Conservation (phyloP, 345 rosid genomes). For the Ceriops zippeliana region DNA sequence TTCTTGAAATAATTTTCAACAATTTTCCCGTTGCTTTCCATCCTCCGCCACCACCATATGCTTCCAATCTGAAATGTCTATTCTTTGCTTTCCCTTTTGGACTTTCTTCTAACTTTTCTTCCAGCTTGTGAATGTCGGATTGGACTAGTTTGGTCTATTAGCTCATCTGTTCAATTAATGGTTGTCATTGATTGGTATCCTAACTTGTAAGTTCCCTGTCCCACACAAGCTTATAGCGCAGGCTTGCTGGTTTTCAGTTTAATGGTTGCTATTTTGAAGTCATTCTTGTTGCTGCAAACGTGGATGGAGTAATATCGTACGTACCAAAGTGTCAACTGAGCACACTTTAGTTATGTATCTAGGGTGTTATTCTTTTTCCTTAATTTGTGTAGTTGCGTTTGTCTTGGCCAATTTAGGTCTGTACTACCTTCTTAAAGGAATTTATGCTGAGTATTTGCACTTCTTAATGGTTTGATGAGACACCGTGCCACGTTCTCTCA, state of each 20-base stretch:
- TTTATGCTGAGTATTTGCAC: constrained; percentile 7
- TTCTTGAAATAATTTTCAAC: not conserved
- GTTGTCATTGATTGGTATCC: not conserved
- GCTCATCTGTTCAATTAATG: constrained; percentile 6
- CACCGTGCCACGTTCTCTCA: constrained; percentile 2
- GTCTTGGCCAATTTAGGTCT: constrained; percentile 9
- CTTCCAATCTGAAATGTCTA: not conserved
- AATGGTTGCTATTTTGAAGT: not conserved
- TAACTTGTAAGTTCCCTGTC: not conserved
- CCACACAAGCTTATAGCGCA: not conserved
- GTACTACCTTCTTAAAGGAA: not conserved
- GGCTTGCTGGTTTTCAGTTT: not conserved
- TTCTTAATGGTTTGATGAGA: constrained; percentile 21
- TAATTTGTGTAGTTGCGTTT: constrained; percentile 13
- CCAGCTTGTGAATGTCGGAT: not conserved
- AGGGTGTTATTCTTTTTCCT: not conserved
- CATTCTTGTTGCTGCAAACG: not conserved
- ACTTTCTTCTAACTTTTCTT: constrained; percentile 19
- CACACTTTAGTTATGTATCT: not conserved
- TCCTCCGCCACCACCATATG: too few relatives aligned
- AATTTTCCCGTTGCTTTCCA: too few relatives aligned
- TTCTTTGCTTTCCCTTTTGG: constrained; percentile 10
- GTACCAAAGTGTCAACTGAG: not conserved
- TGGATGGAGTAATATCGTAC: not conserved
- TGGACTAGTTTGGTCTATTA: not conserved